A percentile compares a stretch with the other conserved stretches of the same genome.
These are phyloP conservation scores for Colletotrichum camelliae DNA, from an alignment of 2,329 filamentous ascomycete species.

Conservation along the genomic window DNA sequence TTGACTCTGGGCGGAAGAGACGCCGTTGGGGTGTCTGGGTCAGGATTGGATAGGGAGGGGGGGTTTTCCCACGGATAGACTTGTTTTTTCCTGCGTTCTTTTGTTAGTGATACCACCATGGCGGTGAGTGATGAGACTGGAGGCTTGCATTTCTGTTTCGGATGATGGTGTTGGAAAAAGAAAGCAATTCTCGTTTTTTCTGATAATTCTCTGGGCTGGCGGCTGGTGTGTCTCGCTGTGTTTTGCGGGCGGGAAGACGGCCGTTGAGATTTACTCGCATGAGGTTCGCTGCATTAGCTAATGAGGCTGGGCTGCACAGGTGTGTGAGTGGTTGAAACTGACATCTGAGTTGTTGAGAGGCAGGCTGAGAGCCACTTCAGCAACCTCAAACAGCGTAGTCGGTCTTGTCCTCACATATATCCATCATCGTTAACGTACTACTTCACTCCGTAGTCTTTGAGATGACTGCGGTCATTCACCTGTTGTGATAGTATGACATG, in stretches of 20 bases:
- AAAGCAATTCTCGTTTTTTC: not conserved
- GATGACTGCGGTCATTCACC: not conserved
- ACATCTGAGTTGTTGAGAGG: slow-evolving; percentile 10
- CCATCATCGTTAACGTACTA: not conserved
- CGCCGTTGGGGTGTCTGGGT: not conserved
- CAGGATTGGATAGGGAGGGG: not conserved
- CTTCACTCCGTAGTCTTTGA: not conserved
- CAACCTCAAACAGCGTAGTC: not conserved
- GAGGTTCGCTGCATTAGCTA: slow-evolving; percentile 1
- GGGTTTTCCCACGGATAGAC: not conserved
- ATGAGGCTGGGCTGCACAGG: not conserved
- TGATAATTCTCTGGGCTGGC: not conserved
- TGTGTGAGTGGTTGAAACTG: not conserved
- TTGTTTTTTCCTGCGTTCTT: not conserved
- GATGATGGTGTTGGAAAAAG: not conserved
- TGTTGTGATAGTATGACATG: not conserved
- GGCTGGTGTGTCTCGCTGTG: not conserved
- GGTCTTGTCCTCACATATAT: not conserved
- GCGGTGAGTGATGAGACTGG: not conserved
- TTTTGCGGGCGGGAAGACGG: not conserved
- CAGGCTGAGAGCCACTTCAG: not conserved
- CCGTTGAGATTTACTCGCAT: not conserved
- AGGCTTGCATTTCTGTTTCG: slow-evolving; percentile 2
- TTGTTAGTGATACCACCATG: not conserved
- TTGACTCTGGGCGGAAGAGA: not conserved